Evolutionary conservation across 2,329 filamentous ascomycete species (phyloP).

Genomic region (Penicillium sp.): DNA sequence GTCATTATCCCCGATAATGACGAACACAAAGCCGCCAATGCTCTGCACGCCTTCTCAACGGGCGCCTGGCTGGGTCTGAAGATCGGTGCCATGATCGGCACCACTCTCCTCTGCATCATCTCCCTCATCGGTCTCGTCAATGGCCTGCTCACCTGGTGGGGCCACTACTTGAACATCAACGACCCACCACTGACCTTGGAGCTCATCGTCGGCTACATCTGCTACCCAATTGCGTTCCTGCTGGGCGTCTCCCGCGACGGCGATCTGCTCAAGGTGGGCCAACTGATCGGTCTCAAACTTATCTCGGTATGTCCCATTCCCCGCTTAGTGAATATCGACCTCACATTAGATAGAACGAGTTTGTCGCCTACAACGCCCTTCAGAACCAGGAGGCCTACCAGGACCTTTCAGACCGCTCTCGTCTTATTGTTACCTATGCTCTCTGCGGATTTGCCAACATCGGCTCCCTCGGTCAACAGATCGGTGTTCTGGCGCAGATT

Average conservation of each 20-base stretch:
- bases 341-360: constrained; percentile 62
- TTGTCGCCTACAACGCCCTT: constrained; percentile 66
- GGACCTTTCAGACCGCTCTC: constrained; percentile 65
- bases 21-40: constrained; percentile 69
- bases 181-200: constrained; percentile 69
- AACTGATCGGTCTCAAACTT: constrained; percentile 81
- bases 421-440: constrained; percentile 81
- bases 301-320: constrained; percentile 57
- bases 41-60: constrained; percentile 79
- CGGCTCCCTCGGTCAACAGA: constrained; percentile 82
- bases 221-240: constrained; percentile 77
- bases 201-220: constrained; percentile 72
- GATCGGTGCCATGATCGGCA: constrained; percentile 78
- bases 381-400: constrained; percentile 53
- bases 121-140: constrained; percentile 72
- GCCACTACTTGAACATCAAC: constrained; percentile 71
- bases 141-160: constrained; percentile 80
- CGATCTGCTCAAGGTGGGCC: constrained; percentile 67
- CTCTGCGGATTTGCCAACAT: constrained; percentile 83
- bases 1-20: constrained; percentile 78
- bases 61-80: constrained; percentile 84
- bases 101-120: constrained; percentile 79
- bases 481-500: constrained; percentile 80
- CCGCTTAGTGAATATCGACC: not conserved
- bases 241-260: constrained; percentile 68